phyloP scores from a whole-genome alignment of 345 rosid genomes.

The Lumnitzera racemosa region DNA sequence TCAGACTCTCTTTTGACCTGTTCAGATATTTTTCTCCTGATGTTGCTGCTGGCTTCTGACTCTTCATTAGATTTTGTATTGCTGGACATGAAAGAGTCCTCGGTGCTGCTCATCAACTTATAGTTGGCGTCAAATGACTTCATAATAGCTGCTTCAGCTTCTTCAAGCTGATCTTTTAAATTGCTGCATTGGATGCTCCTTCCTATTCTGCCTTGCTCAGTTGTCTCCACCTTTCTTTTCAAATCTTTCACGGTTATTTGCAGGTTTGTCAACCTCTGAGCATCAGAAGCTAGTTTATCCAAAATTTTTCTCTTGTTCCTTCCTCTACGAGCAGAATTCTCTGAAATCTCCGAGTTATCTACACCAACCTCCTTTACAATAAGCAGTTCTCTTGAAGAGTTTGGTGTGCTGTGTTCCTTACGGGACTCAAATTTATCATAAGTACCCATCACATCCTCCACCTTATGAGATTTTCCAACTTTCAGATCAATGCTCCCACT shows the following conservation, averaged over 20 bases:
- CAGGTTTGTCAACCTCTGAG: constrained; percentile 73
- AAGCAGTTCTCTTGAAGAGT: constrained; percentile 41
- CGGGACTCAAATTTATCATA: constrained; percentile 4
- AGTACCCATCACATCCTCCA: constrained; percentile 1
- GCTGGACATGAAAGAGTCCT: constrained; percentile 30
- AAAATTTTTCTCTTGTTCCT: constrained; percentile 56
- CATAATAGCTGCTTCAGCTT: constrained; percentile 57
- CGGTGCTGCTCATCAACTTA: constrained; percentile 40
- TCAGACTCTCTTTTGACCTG: constrained; percentile 81
- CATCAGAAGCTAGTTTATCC: constrained; percentile 82
- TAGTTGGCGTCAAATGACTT: constrained; percentile 54
- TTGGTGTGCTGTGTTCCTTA: constrained; percentile 27
- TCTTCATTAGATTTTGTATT: constrained; percentile 29
- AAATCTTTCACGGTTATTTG: constrained; percentile 73
- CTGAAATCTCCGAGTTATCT: constrained; percentile 63
- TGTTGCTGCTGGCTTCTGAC: constrained; percentile 35
- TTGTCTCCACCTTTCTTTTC: constrained; percentile 59
- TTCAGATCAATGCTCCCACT: constrained; percentile 38
- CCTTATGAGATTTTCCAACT: constrained; percentile 36
- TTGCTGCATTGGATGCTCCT: constrained; percentile 57
- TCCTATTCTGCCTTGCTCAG: constrained; percentile 50
- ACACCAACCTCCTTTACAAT: constrained; percentile 62
- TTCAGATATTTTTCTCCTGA: constrained; percentile 46
- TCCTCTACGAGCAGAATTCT: constrained; percentile 40
- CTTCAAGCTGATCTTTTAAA: constrained; percentile 67